Conservation (phyloP, 352 stramenopile genomes). For the Globisporangium uncinulatum region DNA sequence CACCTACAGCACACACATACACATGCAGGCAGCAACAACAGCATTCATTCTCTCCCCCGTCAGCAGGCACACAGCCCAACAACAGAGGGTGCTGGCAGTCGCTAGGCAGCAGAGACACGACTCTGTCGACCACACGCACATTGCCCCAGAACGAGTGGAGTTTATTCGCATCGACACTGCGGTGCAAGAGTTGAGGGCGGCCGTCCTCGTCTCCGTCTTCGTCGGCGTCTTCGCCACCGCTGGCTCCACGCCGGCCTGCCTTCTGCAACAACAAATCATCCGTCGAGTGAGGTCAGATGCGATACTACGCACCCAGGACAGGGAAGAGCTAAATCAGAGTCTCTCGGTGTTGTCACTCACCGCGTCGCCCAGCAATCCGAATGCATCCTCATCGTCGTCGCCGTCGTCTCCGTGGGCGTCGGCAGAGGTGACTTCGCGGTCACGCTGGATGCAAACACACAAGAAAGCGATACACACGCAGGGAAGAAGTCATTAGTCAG, state of each 20-base stretch:
- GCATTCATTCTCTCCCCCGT: too few relatives aligned
- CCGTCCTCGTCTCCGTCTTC: conserved; percentile 19
- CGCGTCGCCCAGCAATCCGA: conserved; percentile 29
- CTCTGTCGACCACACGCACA: conserved; percentile 17
- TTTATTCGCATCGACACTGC: conserved; percentile 20
- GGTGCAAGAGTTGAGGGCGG: conserved; percentile 16
- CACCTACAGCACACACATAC: conserved; percentile 21
- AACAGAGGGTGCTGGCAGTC: too few relatives aligned
- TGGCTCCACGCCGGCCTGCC: conserved; percentile 30
- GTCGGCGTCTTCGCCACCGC: conserved; percentile 7
- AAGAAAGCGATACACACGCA: background rate
- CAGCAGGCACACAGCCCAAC: too few relatives aligned
- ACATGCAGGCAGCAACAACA: too few relatives aligned
- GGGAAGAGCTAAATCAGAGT: too few relatives aligned
- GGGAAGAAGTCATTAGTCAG: too few relatives aligned
- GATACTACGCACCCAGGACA: too few relatives aligned
- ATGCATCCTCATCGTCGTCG: conserved; percentile 32
- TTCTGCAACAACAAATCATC: conserved; percentile 3
- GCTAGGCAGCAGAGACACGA: background rate
- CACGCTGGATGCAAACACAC: conserved; percentile 1
- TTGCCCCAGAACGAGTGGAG: conserved; percentile 66
- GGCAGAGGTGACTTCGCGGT: conserved; percentile 5
- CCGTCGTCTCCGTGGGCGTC: conserved; percentile 4
- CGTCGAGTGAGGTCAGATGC: too few relatives aligned
- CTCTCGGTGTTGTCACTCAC: conserved; percentile 7